Evolutionary conservation across 1,284 basidiomycete species (phyloP).

Genomic region (Mycosarcoma mackinlayi): DNA sequence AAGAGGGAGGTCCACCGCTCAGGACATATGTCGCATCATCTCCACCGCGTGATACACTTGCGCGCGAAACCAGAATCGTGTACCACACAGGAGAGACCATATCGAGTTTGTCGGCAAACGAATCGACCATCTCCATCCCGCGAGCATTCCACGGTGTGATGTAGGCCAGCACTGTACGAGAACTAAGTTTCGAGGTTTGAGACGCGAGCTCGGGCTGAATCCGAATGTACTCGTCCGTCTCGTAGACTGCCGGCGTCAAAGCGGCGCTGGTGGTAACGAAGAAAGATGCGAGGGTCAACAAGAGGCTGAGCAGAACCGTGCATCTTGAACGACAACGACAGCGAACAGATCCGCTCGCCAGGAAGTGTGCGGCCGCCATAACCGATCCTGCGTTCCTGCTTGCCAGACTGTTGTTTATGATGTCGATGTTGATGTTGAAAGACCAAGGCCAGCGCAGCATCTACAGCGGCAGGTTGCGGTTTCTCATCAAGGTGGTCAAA

Average conservation of each 20-base stretch:
- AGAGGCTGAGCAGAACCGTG: neutral
- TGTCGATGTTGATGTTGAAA: too few relatives aligned
- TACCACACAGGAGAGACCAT: slow-evolving; percentile 55
- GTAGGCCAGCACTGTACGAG: slow-evolving; percentile 43
- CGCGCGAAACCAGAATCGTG: slow-evolving; percentile 29
- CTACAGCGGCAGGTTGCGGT: too few relatives aligned
- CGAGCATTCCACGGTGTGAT: slow-evolving; percentile 54
- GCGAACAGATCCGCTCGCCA: too few relatives aligned
- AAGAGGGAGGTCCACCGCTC: slow-evolving; percentile 28
- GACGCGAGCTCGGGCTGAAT: slow-evolving; percentile 1
- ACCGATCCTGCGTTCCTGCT: too few relatives aligned
- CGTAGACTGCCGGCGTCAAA: slow-evolving; percentile 6
- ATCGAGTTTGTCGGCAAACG: slow-evolving; percentile 38
- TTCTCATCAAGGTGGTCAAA: too few relatives aligned
- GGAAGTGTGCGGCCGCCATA: too few relatives aligned
- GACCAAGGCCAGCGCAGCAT: too few relatives aligned
- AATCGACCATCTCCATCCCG: slow-evolving; percentile 26
- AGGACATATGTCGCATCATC: slow-evolving; percentile 32
- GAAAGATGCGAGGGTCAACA: neutral
- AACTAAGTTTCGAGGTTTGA: neutral
- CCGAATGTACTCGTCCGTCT: slow-evolving; percentile 30
- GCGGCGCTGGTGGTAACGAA: neutral
- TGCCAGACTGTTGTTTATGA: too few relatives aligned
- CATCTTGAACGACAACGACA: too few relatives aligned
- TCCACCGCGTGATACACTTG: neutral